Base-by-base conservation (phyloP, 768 basidiomycete species). In the Lactifluus volemus region DNA sequence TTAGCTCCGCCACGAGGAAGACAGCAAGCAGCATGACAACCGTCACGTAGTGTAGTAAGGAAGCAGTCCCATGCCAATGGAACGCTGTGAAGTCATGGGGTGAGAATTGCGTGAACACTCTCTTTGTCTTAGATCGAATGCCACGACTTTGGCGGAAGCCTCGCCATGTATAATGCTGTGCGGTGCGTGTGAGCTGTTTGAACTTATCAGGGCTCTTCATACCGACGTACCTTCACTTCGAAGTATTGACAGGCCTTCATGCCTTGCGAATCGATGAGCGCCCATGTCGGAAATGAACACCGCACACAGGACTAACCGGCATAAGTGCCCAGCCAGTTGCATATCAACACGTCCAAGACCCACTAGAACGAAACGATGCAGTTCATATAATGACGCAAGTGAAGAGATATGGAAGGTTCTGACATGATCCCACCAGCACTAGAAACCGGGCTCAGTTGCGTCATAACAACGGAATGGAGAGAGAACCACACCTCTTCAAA, bases 351-450 rank as follows among this genome's bases (percentile, higher is more conserved):
- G 71, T 93, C 90, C 54, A 93, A 77, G 63, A 93, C 77, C 90
- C 90, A 93, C 89, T 92, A 67, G 29, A 29, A 49, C 19, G 42
- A 12, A 50, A 36, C 36, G 30, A 54, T 39, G 29, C 51, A 60
- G 56, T 30, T 58, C 21, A 63, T 55, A 55, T 30, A 29, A 49
- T 30, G 58, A 58, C 42, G 42, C 32, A 47, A n/a, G 41, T 44
- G n/a, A n/a, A 50, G 53, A 30, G 44, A 54, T 19, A 51, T 53
- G 53, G 55, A 57, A 64, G 41, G 53, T 8, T 76, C 83, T 68
- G 76, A 91, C 89, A 77, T 93, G 90, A 70, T 92, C 91, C 90
- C 90, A 93, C 91, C 90, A 92, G 68, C 91, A 92, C 88, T 91
- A 53, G 55, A 54, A 53, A 47, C 21, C 19, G 52, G 63, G 47